These are phyloP conservation scores for Taxillus chinensis DNA, from an alignment of 164 flowering plant species.

Conservation along the genomic window DNA sequence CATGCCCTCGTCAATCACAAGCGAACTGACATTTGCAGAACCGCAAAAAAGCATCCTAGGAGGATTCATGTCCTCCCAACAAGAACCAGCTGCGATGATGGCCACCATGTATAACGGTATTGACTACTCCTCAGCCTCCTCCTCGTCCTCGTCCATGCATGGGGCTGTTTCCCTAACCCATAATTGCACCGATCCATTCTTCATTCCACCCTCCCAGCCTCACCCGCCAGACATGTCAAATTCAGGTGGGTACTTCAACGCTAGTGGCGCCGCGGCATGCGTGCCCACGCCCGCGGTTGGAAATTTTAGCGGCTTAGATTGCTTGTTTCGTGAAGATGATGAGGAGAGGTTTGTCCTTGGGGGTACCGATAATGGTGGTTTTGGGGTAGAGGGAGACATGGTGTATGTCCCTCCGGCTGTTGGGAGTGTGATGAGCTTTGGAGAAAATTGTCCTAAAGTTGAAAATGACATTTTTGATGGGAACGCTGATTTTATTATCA, in stretches of 20 bases:
- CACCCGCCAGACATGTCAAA: conserved; percentile 11
- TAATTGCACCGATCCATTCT: conserved; percentile 20
- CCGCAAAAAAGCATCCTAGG: conserved; percentile 11
- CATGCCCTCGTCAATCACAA: conserved; percentile 31
- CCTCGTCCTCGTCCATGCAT: conserved; percentile 25
- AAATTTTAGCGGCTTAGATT: conserved; percentile 1
- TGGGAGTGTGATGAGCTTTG: conserved; percentile 29
- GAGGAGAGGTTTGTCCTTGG: conserved; percentile 25
- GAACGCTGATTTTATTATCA: not conserved
- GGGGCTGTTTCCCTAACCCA: conserved; percentile 12
- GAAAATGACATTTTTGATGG: not conserved
- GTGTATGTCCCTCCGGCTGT: conserved; percentile 32
- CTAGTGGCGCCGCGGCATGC: not conserved
- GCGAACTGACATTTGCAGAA: conserved; percentile 28
- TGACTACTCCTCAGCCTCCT: not conserved
- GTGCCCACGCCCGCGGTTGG: not conserved
- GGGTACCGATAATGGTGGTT: conserved; percentile 7
- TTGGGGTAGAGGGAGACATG: conserved; percentile 25
- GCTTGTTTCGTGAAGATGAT: conserved; percentile 11
- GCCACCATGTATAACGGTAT: conserved; percentile 22
- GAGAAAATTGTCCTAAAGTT: conserved; percentile 18
- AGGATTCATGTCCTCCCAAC: conserved; percentile 19
- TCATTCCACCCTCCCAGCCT: conserved; percentile 11
- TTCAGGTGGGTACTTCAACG: conserved; percentile 15
- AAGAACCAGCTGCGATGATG: conserved; percentile 11